These are phyloP conservation scores for Euryodendron excelsum DNA, from an alignment of 148 eudicot genomes.

Conservation along the genomic window DNA sequence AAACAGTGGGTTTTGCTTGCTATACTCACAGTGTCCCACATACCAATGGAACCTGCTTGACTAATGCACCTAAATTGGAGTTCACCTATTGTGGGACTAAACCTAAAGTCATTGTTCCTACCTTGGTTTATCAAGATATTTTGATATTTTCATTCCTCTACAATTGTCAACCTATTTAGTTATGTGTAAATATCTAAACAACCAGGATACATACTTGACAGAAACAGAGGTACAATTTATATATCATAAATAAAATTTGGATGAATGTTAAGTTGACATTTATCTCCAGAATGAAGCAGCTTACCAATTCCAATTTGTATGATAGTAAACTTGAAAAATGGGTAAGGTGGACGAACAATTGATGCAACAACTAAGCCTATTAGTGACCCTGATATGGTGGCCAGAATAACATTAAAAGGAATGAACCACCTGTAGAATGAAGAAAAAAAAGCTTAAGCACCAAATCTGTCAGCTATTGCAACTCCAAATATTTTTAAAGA, in stretches of 20 bases:
- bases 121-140: neutral
- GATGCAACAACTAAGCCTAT: slow-evolving; percentile 75
- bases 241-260: neutral
- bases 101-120: neutral
- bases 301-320: slow-evolving; percentile 90
- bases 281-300: slow-evolving; percentile 1
- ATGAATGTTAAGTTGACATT: neutral
- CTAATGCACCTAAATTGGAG: no score
- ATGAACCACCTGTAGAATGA: slow-evolving; percentile 87
- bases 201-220: neutral
- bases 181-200: neutral
- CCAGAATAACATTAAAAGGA: slow-evolving; percentile 76
- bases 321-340: slow-evolving; percentile 86
- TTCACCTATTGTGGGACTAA: neutral
- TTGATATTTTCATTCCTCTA: neutral
- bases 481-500: neutral
- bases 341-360: slow-evolving; percentile 84
- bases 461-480: neutral
- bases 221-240: neutral
- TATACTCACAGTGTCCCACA: neutral
- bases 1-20: no score
- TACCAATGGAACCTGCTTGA: neutral
- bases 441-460: neutral
- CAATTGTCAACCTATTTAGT: no score
- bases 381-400: slow-evolving; percentile 76